Evolutionary conservation across 495 filamentous ascomycete species (phyloP), one percentile per base, ranked within the genome.

Genomic region (Chaetomium cochliodes): DNA sequence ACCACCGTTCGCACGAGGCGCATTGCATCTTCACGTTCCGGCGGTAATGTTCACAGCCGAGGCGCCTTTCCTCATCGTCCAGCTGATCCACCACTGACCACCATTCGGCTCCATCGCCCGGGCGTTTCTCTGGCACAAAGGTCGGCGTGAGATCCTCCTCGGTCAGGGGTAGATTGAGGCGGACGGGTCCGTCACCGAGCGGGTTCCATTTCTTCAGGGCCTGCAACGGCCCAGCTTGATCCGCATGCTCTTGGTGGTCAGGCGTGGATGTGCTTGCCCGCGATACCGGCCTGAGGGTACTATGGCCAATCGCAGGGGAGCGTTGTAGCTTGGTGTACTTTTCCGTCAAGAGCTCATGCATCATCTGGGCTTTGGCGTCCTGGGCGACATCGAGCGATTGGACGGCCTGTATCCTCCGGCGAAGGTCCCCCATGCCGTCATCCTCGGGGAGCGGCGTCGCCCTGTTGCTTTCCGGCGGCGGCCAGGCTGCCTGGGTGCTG

Each of bases 11-110:
- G 78, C 94, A 99, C 49, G 88, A 85, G 46, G 84, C 89, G 76
- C 94, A 99, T 77, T 98, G 92, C 37, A 98, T 73, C 72, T 98
- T 98, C 73, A 98, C 92, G 72, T 97, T 97, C 67, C 96, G 86
- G 68, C 90, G 88, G 70, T 99, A 99, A 80, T 99, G 94, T 68
- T 86, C 80, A 76, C 94, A 99, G 5, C 94, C 94, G 20, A 96
- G 81, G 53, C 74, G 68, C 46, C 82, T 80, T 64, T 78, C 72
- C 46, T 83, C 82, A 20, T 77, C 75, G 41, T 84, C 81, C 30
- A 73, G 73, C 44, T 72, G 57, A 55, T 81, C 77, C 64, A 0
- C 49, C 66, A 70, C 26, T 30, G 61, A 49, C 52, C 16, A 23
- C 65, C 71, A 53, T 72, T 65, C 57, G 0, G 33, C 23, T 4